Conservation (phyloP, 805 yeast species). For the Candida corydali region DNA sequence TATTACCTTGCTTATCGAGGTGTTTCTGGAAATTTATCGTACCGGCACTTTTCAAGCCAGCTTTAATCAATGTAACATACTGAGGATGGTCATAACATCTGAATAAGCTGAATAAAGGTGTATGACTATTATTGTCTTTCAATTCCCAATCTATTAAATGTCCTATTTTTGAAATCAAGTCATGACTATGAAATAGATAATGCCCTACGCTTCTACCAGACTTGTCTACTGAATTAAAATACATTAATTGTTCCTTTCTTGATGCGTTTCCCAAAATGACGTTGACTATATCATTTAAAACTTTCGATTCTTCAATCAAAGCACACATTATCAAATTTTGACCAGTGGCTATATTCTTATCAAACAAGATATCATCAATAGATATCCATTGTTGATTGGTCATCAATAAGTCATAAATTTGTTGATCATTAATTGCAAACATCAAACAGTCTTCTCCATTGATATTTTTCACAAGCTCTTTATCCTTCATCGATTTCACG, state of each 20-base stretch:
- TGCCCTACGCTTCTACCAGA: slow-evolving; percentile 68
- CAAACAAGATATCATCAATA: slow-evolving; percentile 64
- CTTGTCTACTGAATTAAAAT: slow-evolving; percentile 48
- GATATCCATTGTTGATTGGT: slow-evolving; percentile 47
- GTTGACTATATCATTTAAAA: slow-evolving; percentile 41
- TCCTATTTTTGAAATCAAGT: slow-evolving; percentile 53
- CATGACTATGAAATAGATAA: slow-evolving; percentile 55
- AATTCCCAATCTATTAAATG: slow-evolving; percentile 61
- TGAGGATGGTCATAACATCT: slow-evolving; percentile 75
- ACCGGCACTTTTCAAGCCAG: slow-evolving; percentile 45
- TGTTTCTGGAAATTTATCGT: slow-evolving; percentile 55
- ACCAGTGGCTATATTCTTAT: slow-evolving; percentile 47
- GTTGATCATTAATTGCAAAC: slow-evolving; percentile 52
- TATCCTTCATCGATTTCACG: slow-evolving; percentile 15
- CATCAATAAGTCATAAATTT: slow-evolving; percentile 41
- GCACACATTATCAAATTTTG: slow-evolving; percentile 60
- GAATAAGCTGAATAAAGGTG: slow-evolving; percentile 73
- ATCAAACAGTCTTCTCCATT: slow-evolving; percentile 72
- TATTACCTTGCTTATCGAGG: slow-evolving; percentile 68
- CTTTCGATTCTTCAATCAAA: slow-evolving; percentile 45
- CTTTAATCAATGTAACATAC: slow-evolving; percentile 47
- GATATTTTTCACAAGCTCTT: slow-evolving; percentile 15
- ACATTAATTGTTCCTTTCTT: slow-evolving; percentile 41
- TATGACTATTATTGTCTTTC: slow-evolving; percentile 62
- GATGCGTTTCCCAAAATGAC: slow-evolving; percentile 42